Conservation (phyloP, 2,329 filamentous ascomycete species). For the Apiospora pterosperma region DNA sequence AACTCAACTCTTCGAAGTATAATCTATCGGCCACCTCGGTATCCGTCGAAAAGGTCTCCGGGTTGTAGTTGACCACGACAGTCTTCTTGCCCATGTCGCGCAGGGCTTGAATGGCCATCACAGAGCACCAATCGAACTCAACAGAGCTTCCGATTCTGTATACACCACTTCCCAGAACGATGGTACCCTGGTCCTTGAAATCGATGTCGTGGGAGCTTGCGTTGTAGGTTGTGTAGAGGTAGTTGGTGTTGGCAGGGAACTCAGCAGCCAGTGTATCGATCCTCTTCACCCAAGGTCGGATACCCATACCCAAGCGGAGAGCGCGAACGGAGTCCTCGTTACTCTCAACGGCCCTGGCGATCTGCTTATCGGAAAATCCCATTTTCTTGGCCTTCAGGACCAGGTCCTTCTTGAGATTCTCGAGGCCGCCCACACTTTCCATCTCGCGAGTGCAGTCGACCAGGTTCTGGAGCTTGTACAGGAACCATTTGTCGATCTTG, state of each 20-base stretch:
- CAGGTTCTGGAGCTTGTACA: constrained; percentile 97
- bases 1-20: constrained; percentile 96
- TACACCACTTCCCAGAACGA: constrained; percentile 90
- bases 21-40: constrained; percentile 86
- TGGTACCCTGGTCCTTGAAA: constrained; percentile 86
- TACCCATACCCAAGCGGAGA: constrained; percentile 78
- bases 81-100: constrained; percentile 92
- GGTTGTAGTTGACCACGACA: constrained; percentile 93
- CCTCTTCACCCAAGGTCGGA: constrained; percentile 95
- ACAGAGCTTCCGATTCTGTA: constrained; percentile 98
- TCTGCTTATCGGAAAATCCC: constrained; percentile 96
- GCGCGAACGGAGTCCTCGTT: constrained; percentile 89
- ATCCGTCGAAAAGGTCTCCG: constrained; percentile 79
- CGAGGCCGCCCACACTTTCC: constrained; percentile 76
- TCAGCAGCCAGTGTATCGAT: constrained; percentile 97
- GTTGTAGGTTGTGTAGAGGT: constrained; percentile 97
- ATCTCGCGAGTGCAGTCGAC: constrained; percentile 87
- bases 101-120: constrained; percentile 81
- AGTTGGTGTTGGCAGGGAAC: constrained; percentile 93
- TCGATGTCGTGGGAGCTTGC: constrained; percentile 88
- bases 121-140: constrained; percentile 98
- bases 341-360: constrained; percentile 78
- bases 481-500: constrained; percentile 99
- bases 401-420: constrained; percentile 83
- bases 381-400: constrained; percentile 93